Evolutionary conservation across 2,329 filamentous ascomycete species (phyloP).

Genomic region (Fusarium transvaalense): DNA sequence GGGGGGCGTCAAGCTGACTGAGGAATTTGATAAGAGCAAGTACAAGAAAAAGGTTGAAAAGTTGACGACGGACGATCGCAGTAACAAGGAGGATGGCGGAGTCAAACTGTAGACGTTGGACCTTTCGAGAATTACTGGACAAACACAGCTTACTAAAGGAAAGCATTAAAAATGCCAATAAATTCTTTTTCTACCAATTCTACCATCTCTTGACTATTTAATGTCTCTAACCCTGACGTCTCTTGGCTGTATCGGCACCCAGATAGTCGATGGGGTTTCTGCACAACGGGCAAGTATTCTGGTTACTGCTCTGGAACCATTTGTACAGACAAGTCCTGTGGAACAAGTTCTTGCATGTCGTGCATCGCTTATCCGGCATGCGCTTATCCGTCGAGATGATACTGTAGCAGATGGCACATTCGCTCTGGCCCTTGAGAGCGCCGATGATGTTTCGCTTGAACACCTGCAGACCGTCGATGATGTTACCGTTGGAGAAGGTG

Average conservation of each 20-base stretch:
- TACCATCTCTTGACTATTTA: neutral
- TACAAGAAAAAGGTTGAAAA: neutral
- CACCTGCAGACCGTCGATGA: constrained; percentile 86
- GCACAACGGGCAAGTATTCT: constrained; percentile 92
- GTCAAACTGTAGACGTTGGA: constrained; percentile 5
- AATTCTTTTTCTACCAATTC: constrained; percentile 11
- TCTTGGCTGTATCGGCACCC: constrained; percentile 57
- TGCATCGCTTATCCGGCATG: constrained; percentile 90
- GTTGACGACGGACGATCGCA: neutral
- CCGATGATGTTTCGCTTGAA: constrained; percentile 90
- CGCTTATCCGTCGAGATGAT: constrained; percentile 91
- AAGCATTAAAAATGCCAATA: constrained; percentile 1
- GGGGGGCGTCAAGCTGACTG: neutral
- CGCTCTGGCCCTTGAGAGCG: constrained; percentile 89
- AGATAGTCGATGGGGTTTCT: constrained; percentile 83
- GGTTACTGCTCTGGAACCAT: constrained; percentile 96
- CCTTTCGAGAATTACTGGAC: neutral
- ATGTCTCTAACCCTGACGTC: constrained; percentile 47
- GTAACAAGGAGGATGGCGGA: constrained; percentile 10
- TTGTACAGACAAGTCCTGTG: constrained; percentile 91
- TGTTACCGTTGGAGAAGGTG: constrained; percentile 88
- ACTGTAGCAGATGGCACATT: constrained; percentile 97
- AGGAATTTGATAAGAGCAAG: constrained; percentile 2
- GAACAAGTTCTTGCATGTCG: constrained; percentile 94
- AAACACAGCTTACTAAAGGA: neutral